Conservation (phyloP, 495 filamentous ascomycete genomes). For the Tuber microsphaerosporum region DNA sequence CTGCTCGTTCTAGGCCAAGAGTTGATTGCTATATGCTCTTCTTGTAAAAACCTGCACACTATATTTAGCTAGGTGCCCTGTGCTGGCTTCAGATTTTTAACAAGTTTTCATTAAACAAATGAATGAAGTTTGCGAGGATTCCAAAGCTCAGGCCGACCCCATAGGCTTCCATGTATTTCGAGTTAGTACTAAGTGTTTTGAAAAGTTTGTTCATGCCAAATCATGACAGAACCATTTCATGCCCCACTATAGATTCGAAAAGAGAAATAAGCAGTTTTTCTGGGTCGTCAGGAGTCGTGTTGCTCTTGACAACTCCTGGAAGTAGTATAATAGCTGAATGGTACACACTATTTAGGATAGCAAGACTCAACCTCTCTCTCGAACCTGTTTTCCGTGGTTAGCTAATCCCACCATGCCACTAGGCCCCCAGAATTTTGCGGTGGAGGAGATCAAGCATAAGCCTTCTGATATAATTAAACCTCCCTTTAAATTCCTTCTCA, state of each 20-base stretch:
- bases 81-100: neutral
- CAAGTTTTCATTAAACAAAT: neutral
- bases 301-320: no score
- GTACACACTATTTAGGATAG: neutral
- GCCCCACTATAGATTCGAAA: neutral
- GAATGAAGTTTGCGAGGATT: slow-evolving; percentile 14
- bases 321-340: no score
- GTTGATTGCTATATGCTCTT: neutral
- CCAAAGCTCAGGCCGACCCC: slow-evolving; percentile 11
- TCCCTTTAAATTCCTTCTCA: neutral
- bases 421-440: neutral
- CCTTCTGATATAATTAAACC: slow-evolving; percentile 13
- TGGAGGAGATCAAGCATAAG: neutral
- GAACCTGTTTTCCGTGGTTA: slow-evolving; percentile 7
- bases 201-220: slow-evolving; percentile 21
- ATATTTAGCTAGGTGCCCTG: neutral
- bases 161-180: slow-evolving; percentile 15
- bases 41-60: slow-evolving; percentile 14
- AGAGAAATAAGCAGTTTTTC: no score
- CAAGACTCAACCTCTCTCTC: slow-evolving; percentile 6
- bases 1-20: neutral
- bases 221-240: slow-evolving; percentile 7
- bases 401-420: neutral
- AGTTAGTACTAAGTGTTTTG: neutral
- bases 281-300: no score